These are phyloP conservation scores for Phytophthora niederhauseri DNA, from an alignment of 352 stramenopile species.

Conservation along the genomic window DNA sequence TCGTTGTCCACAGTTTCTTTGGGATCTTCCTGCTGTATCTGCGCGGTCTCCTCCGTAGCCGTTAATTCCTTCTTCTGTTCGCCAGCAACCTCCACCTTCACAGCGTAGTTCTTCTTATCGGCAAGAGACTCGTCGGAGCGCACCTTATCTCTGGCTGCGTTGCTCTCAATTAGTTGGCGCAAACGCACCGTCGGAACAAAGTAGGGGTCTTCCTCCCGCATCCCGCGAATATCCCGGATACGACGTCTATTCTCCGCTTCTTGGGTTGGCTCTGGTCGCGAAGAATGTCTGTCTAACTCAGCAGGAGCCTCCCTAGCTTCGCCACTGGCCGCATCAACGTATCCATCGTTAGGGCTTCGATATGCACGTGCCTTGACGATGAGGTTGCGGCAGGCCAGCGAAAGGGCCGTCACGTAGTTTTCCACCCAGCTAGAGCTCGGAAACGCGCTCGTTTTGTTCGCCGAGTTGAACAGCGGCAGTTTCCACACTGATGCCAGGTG, in stretches of 20 bases:
- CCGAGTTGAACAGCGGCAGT: conserved; percentile 57
- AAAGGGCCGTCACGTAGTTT: conserved; percentile 65
- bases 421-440: conserved; percentile 79
- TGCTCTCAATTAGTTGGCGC: conserved; percentile 53
- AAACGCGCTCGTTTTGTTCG: conserved; percentile 47
- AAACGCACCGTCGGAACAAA: conserved; percentile 42
- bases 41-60: conserved; percentile 18
- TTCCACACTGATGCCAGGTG: conserved; percentile 72
- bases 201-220: conserved; percentile 70
- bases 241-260: conserved; percentile 49
- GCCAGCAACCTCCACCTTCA: background rate
- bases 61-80: conserved; percentile 7
- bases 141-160: conserved; percentile 20
- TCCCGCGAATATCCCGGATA: conserved; percentile 65
- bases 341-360: conserved; percentile 16
- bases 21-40: conserved; percentile 37
- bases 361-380: conserved; percentile 32
- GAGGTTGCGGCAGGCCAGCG: conserved; percentile 40
- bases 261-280: conserved; percentile 2
- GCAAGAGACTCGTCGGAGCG: background rate
- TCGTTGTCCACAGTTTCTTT: conserved; percentile 20
- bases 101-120: background rate
- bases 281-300: conserved; percentile 1
- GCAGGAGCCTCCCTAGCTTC: conserved; percentile 2
- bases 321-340: conserved; percentile 16